Base-by-base conservation (phyloP, 2,329 filamentous ascomycete species). In the Paracamarosporium sp. region DNA sequence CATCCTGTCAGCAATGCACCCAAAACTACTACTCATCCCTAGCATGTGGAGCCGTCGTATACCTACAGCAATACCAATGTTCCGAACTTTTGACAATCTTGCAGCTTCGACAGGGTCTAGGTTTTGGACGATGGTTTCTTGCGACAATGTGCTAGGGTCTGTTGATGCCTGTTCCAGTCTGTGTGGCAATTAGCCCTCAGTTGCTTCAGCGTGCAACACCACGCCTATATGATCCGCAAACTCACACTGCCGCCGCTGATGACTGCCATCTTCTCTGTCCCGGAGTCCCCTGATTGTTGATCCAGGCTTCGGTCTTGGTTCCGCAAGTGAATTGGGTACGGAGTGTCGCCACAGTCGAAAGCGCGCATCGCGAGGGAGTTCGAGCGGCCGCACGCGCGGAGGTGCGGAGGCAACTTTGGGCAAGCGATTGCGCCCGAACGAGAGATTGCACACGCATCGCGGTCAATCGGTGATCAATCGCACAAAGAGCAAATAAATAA, bases 51-150 rank as follows among this genome's bases (percentile, higher is more conserved):
- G 17, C 27, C 13, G n/a, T 11, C 15, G 30, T 40, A 13, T 44
- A 48, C 86, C 57, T 87, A 93, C 90, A 71, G 95, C 95, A 82
- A 99, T 99, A 80, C 95, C 95, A 78, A 99, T 99, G 78, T 99
- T 99, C 64, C 95, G 88, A 57, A 98, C 91, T 80, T 86, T 88
- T 51, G 90, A 87, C 63, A 99, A 79, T 61, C 94, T 87, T 61
- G 88, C 84, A 56, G 87, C 88, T 80, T 99, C 95, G 59, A 88
- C 86, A 30, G 91, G 87, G 67, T 88, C 87, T 78, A 97, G 89
- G 73, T 93, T 93, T 66, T 90, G 87, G 52, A 93, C 89, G 62
- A 96, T 89, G 17, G 84, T 83, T 55, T 87, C 82, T 73, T 88
- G 86, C 2, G 85, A 82, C 50, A 90, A 78, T 43, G 78, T 75